Percentiles rank a stretch among this genome's conserved stretches.
These are phyloP conservation scores for Botrytis medusae DNA, from an alignment of 2,329 filamentous ascomycete species.

Conservation along the genomic window DNA sequence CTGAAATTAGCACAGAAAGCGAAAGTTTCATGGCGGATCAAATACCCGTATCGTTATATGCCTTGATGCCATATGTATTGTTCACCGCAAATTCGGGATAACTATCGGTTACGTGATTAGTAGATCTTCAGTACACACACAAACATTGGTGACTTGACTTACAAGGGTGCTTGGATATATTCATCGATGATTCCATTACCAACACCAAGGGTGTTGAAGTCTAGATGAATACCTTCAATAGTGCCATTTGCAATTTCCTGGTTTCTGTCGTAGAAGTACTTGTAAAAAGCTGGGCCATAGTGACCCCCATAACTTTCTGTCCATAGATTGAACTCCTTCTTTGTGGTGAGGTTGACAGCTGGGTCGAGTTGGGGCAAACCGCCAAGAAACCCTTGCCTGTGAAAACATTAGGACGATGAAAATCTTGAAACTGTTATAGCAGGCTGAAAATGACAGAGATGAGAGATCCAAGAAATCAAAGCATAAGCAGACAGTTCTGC, in stretches of 20 bases:
- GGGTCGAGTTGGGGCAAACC: constrained; percentile 44
- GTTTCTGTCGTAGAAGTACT: constrained; percentile 61
- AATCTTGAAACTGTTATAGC: not conserved
- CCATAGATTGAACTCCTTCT: constrained; percentile 53
- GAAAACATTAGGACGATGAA: not conserved
- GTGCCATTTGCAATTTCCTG: constrained; percentile 50
- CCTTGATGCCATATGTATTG: constrained; percentile 44
- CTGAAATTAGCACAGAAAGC: not conserved
- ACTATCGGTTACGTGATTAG: constrained; percentile 19
- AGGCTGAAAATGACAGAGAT: not conserved
- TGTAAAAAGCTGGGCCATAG: constrained; percentile 49
- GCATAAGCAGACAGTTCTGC: not conserved
- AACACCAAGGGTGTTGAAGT: constrained; percentile 62
- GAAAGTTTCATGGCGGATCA: not conserved
- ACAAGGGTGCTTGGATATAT: constrained; percentile 50
- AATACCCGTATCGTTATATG: constrained; percentile 32
- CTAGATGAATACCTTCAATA: constrained; percentile 53
- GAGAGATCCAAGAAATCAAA: not conserved
- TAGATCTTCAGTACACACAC: not conserved
- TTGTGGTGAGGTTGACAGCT: constrained; percentile 29
- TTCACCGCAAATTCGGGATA: constrained; percentile 46
- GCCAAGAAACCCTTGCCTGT: constrained; percentile 51
- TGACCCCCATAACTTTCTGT: constrained; percentile 54
- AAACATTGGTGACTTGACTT: constrained; percentile 10
- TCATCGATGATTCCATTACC: constrained; percentile 68